Evolutionary conservation across 768 basidiomycete genomes (phyloP).

Genomic region (Lactifluus pinguis): DNA sequence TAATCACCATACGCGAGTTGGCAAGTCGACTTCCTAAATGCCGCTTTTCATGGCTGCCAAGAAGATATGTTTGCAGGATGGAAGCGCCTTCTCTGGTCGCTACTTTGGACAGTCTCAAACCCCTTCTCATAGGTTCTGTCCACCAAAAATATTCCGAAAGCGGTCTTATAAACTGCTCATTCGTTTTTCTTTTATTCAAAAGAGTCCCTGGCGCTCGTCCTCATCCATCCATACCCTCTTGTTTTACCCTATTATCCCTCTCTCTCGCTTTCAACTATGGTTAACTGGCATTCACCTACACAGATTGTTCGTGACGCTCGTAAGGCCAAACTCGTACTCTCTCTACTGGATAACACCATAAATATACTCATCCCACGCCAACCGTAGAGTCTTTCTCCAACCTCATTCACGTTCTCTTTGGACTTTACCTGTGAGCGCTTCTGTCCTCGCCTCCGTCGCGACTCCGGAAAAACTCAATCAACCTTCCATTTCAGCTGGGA

Average conservation of each 20-base stretch:
- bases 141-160: neutral
- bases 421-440: constrained; percentile 35
- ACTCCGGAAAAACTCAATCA: neutral
- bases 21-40: constrained; percentile 10
- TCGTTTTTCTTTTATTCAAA: neutral
- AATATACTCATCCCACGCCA: neutral
- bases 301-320: constrained; percentile 31
- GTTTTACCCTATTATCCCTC: neutral
- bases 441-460: neutral
- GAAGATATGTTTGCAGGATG: neutral
- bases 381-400: constrained; percentile 31
- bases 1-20: neutral
- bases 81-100: neutral
- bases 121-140: neutral
- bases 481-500: constrained; percentile 32
- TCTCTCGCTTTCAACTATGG: constrained; percentile 25
- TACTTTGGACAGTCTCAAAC: neutral
- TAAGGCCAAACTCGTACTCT: constrained; percentile 20
- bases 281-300: constrained; percentile 32
- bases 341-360: neutral
- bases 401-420: constrained; percentile 36
- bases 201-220: neutral
- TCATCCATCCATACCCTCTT: neutral
- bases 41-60: neutral
- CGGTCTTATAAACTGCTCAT: neutral